Evolutionary conservation across 1,284 basidiomycete species (phyloP).

Genomic region (Apiotrichum laibachii): DNA sequence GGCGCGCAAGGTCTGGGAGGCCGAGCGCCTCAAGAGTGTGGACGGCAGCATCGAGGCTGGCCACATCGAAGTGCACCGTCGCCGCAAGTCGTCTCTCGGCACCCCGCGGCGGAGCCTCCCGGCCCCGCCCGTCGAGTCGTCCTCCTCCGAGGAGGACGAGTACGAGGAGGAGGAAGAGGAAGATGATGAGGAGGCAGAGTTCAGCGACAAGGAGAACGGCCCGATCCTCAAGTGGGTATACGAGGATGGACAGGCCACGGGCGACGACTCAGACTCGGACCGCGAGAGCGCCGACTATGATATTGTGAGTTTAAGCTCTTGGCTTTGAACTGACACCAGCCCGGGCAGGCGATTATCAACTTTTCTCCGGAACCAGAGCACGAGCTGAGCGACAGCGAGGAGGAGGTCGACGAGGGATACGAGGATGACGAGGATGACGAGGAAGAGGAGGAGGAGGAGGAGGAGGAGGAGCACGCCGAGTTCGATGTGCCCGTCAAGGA

Average conservation of each 20-base stretch:
- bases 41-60: constrained; percentile 40
- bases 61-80: constrained; percentile 24
- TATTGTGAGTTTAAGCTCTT: constrained; percentile 28
- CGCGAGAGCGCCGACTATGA: constrained; percentile 38
- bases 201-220: constrained; percentile 26
- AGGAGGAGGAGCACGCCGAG: not conserved
- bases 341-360: constrained; percentile 26
- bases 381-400: constrained; percentile 16
- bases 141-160: constrained; percentile 14
- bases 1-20: constrained; percentile 45
- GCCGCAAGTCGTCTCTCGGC: constrained; percentile 30
- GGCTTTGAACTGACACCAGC: constrained; percentile 16
- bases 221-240: constrained; percentile 29
- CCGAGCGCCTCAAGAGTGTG: constrained; percentile 29
- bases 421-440: constrained; percentile 2
- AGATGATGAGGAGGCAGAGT: constrained; percentile 16
- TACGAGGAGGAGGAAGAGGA: constrained; percentile 15
- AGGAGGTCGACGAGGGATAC: constrained; percentile 6
- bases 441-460: not conserved
- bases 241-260: constrained; percentile 31
- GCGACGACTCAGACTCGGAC: constrained; percentile 37
- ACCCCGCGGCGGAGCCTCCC: constrained; percentile 27
- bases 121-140: constrained; percentile 13
- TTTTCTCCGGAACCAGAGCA: constrained; percentile 7
- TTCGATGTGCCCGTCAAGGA: constrained; percentile 1